These are phyloP conservation scores for Mollisia scopiformis DNA, from an alignment of 2,329 filamentous ascomycete species.

Conservation along the genomic window DNA sequence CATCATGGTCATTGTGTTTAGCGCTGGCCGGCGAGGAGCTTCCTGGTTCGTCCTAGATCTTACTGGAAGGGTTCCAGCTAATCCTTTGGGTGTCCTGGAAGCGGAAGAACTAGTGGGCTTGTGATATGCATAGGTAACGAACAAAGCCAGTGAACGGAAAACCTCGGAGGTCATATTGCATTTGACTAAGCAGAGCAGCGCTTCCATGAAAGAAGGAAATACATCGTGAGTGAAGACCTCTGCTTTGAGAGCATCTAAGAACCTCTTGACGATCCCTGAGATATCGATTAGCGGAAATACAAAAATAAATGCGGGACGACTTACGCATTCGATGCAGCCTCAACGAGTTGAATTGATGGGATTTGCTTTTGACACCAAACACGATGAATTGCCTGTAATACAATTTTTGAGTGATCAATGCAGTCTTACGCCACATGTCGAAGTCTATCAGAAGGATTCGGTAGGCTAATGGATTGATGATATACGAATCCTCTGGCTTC, in stretches of 20 bases:
- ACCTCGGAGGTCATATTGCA: slow-evolving; percentile 83
- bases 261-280: slow-evolving; percentile 82
- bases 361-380: slow-evolving; percentile 88
- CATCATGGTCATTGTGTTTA: slow-evolving; percentile 28
- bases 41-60: slow-evolving; percentile 38
- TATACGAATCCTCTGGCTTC: slow-evolving; percentile 84
- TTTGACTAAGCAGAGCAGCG: slow-evolving; percentile 79
- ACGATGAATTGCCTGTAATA: slow-evolving; percentile 93
- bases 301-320: slow-evolving; percentile 38
- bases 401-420: slow-evolving; percentile 75
- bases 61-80: slow-evolving; percentile 45
- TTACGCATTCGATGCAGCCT: slow-evolving; percentile 87
- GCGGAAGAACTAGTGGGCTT: slow-evolving; percentile 47
- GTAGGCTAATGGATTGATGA: slow-evolving; percentile 94
- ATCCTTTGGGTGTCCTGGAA: slow-evolving; percentile 54
- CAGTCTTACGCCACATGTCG: slow-evolving; percentile 87
- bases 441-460: slow-evolving; percentile 89
- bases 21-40: slow-evolving; percentile 33
- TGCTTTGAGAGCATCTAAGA: slow-evolving; percentile 88
- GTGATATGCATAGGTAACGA: slow-evolving; percentile 91
- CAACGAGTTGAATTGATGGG: slow-evolving; percentile 89
- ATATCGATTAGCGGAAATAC: slow-evolving; percentile 19
- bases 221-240: slow-evolving; percentile 76
- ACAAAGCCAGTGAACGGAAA: slow-evolving; percentile 83
- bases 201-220: slow-evolving; percentile 74